A percentile compares a stretch with the other conserved stretches of the same genome.
Conservation (phyloP, 1,284 basidiomycete species). For the Austroboletus novae-zelandiae region DNA sequence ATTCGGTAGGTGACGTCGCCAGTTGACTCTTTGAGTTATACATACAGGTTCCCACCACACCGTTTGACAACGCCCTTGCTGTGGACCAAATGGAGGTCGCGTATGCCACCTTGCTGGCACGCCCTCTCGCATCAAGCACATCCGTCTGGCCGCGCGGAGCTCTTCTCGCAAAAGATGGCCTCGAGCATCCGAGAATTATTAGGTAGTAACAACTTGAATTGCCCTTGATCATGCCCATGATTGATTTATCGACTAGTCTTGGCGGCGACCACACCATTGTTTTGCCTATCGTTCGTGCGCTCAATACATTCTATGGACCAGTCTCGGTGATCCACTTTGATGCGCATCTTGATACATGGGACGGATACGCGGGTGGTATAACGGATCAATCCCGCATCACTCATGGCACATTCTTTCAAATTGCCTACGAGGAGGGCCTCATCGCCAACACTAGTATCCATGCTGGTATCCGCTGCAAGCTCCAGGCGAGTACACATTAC, state of each 20-base stretch:
- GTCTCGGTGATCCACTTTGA: slow-evolving; percentile 82
- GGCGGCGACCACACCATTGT: slow-evolving; percentile 82
- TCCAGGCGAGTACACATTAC: slow-evolving; percentile 43
- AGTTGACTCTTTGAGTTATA: background rate
- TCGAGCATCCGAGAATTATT: slow-evolving; percentile 65
- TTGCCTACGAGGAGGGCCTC: slow-evolving; percentile 71
- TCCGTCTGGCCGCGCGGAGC: slow-evolving; percentile 26
- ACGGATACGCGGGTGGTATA: slow-evolving; percentile 48
- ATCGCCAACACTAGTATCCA: slow-evolving; percentile 72
- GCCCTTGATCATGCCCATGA: background rate
- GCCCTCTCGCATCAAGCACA: slow-evolving; percentile 42
- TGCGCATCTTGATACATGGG: slow-evolving; percentile 72
- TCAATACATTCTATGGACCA: slow-evolving; percentile 72
- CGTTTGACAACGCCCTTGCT: slow-evolving; percentile 74
- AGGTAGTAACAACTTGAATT: slow-evolving; percentile 37
- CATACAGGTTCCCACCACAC: slow-evolving; percentile 59
- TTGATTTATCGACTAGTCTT: slow-evolving; percentile 41
- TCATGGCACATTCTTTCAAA: slow-evolving; percentile 76
- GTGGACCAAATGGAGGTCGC: slow-evolving; percentile 79
- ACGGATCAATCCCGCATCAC: slow-evolving; percentile 65
- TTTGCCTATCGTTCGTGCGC: slow-evolving; percentile 69
- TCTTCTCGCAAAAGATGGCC: slow-evolving; percentile 49
- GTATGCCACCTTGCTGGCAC: slow-evolving; percentile 64
- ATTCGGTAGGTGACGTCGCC: background rate
- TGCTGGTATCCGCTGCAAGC: slow-evolving; percentile 75